Conservation (phyloP, 164 flowering plant genomes). For the Dillenia turbinata region DNA sequence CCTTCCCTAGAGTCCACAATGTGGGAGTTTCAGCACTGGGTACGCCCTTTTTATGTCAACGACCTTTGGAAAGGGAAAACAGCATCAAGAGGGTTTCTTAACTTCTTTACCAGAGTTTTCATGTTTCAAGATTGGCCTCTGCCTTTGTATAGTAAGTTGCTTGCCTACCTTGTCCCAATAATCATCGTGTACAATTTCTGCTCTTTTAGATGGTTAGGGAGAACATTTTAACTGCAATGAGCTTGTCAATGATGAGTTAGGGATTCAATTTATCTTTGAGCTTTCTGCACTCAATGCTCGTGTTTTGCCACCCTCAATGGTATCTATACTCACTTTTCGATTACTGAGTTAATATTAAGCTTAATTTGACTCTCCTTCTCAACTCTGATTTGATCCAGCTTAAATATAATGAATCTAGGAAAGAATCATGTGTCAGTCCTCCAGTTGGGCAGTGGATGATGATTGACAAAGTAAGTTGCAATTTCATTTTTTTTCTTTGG, state of each 20-base stretch:
- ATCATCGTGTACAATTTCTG: not conserved
- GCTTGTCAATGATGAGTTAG: conserved; percentile 51
- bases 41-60: too few species aligned
- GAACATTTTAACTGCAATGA: conserved; percentile 23
- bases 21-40: too few species aligned
- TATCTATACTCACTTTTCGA: conserved; percentile 13
- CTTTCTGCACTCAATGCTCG: conserved; percentile 60
- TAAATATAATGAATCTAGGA: conserved; percentile 58
- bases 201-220: conserved; percentile 37
- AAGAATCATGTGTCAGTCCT: conserved; percentile 44
- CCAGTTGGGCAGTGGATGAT: conserved; percentile 88
- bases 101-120: not conserved
- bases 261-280: conserved; percentile 35
- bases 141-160: not conserved
- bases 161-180: not conserved
- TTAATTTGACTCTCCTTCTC: not conserved
- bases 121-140: not conserved
- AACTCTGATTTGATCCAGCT: conserved; percentile 41
- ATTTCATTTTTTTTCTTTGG: not conserved
- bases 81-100: conserved; percentile 19
- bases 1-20: too few species aligned
- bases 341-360: not conserved
- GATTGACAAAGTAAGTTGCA: conserved; percentile 58
- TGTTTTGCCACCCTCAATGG: conserved; percentile 70
- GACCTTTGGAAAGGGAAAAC: conserved; percentile 38